These are phyloP conservation scores for Phoma sp. DNA, from an alignment of 2,329 filamentous ascomycete species.

Conservation along the genomic window DNA sequence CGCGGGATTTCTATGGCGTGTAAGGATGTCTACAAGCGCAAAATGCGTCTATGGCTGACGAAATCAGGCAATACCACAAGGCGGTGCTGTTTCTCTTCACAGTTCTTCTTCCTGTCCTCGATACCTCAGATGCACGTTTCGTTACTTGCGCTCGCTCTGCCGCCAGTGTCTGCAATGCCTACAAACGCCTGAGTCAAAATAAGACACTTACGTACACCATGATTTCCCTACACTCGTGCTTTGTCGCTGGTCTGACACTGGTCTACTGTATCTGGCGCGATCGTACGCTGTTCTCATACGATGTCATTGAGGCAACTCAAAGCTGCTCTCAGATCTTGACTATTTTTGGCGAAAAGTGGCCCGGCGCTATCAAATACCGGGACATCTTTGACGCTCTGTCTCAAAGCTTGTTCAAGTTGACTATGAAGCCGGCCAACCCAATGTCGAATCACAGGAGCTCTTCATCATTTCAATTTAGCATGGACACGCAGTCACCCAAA, in stretches of 20 bases:
- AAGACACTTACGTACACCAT: conserved; percentile 37
- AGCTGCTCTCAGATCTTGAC: conserved; percentile 35
- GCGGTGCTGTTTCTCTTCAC: conserved; percentile 36
- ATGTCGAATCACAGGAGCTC: neutral
- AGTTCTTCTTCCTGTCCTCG: conserved; percentile 27
- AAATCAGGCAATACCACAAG: conserved; percentile 32
- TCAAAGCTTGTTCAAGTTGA: conserved; percentile 26
- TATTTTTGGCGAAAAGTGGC: conserved; percentile 40
- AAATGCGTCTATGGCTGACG: neutral
- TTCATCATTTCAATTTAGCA: neutral
- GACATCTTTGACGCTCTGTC: conserved; percentile 38
- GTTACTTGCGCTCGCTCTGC: conserved; percentile 34
- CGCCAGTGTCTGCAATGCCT: conserved; percentile 33
- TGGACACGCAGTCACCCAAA: neutral
- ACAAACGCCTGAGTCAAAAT: conserved; percentile 35
- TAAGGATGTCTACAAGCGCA: neutral
- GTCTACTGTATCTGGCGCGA: conserved; percentile 40
- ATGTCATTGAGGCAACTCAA: conserved; percentile 36
- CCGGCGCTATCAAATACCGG: conserved; percentile 36
- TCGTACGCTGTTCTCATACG: conserved; percentile 32
- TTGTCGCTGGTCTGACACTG: conserved; percentile 35
- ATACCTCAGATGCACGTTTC: conserved; percentile 29
- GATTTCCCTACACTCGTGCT: conserved; percentile 37
- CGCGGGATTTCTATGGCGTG: conserved; percentile 35
- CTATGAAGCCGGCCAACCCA: conserved; percentile 1